Percentiles rank a stretch among this genome's conserved stretches.
These are phyloP conservation scores for Aspergillus persii DNA, from an alignment of 2,329 filamentous ascomycete species.

Conservation along the genomic window DNA sequence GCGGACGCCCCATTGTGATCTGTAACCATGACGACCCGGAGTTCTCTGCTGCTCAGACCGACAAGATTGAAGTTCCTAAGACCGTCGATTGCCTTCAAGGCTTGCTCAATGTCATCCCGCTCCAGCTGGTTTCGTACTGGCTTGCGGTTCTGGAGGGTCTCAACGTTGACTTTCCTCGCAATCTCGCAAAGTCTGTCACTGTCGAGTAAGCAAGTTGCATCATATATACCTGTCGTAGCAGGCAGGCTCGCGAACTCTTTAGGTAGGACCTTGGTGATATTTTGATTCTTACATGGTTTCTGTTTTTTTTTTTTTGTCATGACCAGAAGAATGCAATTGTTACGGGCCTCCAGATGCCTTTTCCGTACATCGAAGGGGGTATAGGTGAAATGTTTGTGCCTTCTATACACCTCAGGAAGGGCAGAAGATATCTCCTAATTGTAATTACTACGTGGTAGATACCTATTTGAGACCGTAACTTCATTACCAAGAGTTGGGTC, in stretches of 20 bases:
- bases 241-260: neutral
- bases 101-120: conserved; percentile 93
- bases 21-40: conserved; percentile 89
- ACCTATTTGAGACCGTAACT: too few species aligned
- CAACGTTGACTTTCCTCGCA: conserved; percentile 98
- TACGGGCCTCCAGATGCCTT: neutral
- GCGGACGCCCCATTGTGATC: conserved; percentile 96
- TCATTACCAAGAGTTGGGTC: too few species aligned
- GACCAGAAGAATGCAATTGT: conserved; percentile 5
- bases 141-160: conserved; percentile 91
- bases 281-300: conserved; percentile 4
- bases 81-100: conserved; percentile 95
- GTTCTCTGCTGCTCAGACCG: conserved; percentile 82
- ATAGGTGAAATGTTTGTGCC: too few species aligned
- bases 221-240: neutral
- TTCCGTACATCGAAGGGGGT: too few species aligned
- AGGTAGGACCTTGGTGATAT: neutral
- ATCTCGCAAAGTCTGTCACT: conserved; percentile 97
- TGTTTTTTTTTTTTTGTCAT: neutral
- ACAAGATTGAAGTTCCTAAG: conserved; percentile 96
- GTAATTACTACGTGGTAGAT: too few species aligned
- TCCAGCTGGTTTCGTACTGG: conserved; percentile 99
- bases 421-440: too few species aligned
- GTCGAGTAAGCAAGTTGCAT: conserved; percentile 69
- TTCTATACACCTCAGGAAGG: too few species aligned